Evolutionary conservation across 2,329 filamentous ascomycete genomes (phyloP), one percentile per base, ranked within the genome.

Genomic region (Xylaria sp.): DNA sequence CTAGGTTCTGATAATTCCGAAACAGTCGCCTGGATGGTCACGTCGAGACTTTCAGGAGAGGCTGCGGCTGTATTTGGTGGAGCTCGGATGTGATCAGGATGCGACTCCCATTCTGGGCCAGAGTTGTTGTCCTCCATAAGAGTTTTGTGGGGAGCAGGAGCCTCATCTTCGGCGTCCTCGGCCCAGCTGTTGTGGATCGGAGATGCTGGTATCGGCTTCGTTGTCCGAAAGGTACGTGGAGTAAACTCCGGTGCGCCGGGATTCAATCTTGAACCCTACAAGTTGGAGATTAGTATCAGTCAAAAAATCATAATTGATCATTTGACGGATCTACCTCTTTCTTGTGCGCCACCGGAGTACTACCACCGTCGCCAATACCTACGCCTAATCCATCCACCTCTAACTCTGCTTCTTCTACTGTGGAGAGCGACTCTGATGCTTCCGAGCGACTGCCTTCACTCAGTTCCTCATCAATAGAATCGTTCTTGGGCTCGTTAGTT

Each of bases 191-290:
- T 76, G 68, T 71, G 73, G 44, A 74, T 70, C 28, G 75, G 70
- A 41, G 71, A 68, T 4, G 69, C 57, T 63, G 62, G 62, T 37
- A 46, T 58, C 52, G 32, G 66, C 60, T 73, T 63, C 32, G 70
- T 70, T 41, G 74, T 67, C 65, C 75, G 72, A 34, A 73, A 52
- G 18, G 80, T 78, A 63, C 82, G 82, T 57, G 87, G 87, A 1
- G 86, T 88, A 70, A 89, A 89, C 63, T 84, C 83, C 54, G 85
- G 83, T 34, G 87, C 87, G 73, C 83, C 80, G 39, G 87, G 87
- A 78, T 89, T 89, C 74, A 89, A 79, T 75, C 81, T 86, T 70
- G 82, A 85, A 78, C 80, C 84, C 85, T 88, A 78, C 65, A 73
- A 79, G 75, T 68, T 56, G 78, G 76, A 79, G 77, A 78, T 84